phyloP scores from a whole-genome alignment of 441 rosid genomes.

The Euphorbia celastroides region DNA sequence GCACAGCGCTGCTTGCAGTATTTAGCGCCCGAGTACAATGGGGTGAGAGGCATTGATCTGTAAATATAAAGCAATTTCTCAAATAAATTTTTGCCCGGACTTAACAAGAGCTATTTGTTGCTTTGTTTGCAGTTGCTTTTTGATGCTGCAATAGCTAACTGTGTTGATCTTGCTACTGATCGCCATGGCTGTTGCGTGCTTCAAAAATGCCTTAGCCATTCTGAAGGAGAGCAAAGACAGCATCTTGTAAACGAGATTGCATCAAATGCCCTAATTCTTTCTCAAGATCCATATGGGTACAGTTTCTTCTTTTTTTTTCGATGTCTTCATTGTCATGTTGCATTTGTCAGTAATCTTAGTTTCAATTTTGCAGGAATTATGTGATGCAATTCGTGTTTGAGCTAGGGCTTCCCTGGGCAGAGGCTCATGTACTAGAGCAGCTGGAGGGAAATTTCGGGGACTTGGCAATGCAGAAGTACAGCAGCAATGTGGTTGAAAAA shows the following conservation, averaged over 20 bases:
- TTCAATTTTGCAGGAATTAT: constrained; percentile 53
- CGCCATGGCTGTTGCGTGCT: constrained; percentile 85
- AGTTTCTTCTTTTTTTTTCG: not conserved
- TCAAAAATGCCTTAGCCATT: constrained; percentile 67
- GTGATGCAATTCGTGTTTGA: constrained; percentile 75
- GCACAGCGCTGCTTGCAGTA: constrained; percentile 67
- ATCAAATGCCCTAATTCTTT: constrained; percentile 63
- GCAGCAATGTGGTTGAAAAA: constrained; percentile 88
- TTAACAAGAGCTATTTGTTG: constrained; percentile 8
- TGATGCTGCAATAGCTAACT: constrained; percentile 55
- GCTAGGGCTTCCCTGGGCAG: constrained; percentile 66
- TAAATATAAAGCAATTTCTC: not conserved
- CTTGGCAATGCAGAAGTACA: constrained; percentile 78
- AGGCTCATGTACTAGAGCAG: constrained; percentile 45
- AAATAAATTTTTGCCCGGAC: not conserved
- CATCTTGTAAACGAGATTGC: constrained; percentile 50
- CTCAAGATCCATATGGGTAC: constrained; percentile 85
- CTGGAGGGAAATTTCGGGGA: constrained; percentile 63
- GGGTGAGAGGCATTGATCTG: constrained; percentile 36
- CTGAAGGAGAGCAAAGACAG: constrained; percentile 48
- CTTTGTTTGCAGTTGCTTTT: constrained; percentile 52
- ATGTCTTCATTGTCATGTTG: not conserved
- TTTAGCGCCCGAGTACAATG: constrained; percentile 42
- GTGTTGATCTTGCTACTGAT: constrained; percentile 74
- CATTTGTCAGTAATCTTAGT: too few relatives aligned